Conservation (phyloP, 306 rosid genomes). For the Cicer bijugum region DNA sequence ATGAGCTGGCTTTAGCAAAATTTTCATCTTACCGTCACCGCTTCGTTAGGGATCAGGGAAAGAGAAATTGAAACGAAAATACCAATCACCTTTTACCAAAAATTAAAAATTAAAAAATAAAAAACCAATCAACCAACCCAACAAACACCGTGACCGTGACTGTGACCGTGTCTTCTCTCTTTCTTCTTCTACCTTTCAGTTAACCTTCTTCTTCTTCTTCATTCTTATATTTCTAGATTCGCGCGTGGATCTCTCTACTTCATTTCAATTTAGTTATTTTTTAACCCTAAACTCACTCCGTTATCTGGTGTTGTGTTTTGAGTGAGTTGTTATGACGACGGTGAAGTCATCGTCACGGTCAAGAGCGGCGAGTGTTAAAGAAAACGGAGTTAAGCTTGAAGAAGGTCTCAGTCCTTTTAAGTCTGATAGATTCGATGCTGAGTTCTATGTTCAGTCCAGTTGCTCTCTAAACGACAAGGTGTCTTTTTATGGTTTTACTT, state of each 20-base stretch:
- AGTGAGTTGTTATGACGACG: conserved; percentile 59
- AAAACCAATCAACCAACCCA: not conserved
- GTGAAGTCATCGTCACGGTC: conserved; percentile 80
- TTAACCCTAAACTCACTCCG: conserved; percentile 47
- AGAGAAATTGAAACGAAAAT: not conserved
- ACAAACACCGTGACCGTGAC: not conserved
- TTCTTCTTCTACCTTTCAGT: not conserved
- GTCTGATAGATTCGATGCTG: conserved; percentile 88
- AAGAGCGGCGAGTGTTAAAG: conserved; percentile 64
- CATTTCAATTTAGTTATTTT: not conserved
- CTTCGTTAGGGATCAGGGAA: conserved; percentile 43
- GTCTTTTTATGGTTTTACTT: not conserved
- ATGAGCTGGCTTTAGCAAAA: conserved; percentile 42
- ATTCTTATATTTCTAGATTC: not conserved
- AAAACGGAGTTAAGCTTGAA: conserved; percentile 78
- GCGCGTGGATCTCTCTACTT: conserved; percentile 44
- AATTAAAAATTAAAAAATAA: too few species aligned
- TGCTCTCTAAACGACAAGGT: conserved; percentile 80
- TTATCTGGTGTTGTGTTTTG: conserved; percentile 17
- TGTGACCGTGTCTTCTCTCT: conserved; percentile 17
- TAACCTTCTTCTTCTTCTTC: conserved; percentile 1
- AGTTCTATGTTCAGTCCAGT: conserved; percentile 70
- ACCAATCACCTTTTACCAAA: too few species aligned
- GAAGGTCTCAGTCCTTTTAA: conserved; percentile 82
- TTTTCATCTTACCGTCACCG: conserved; percentile 39